A percentile compares a stretch with the other conserved stretches of the same genome.
These are phyloP conservation scores for Talaromyces nanjingensis DNA, from an alignment of 495 filamentous ascomycete genomes.

Conservation along the genomic window DNA sequence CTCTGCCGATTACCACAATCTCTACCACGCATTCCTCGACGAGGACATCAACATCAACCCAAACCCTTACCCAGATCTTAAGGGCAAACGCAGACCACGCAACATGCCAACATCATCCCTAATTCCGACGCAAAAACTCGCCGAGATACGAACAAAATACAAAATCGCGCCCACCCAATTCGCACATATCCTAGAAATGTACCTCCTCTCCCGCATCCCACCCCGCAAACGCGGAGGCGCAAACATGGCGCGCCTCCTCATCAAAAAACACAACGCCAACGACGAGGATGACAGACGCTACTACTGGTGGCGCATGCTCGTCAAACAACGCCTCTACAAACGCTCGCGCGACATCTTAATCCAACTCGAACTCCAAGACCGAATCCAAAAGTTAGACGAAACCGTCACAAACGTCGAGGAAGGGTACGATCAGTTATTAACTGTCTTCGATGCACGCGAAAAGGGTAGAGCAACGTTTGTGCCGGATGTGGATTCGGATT, in stretches of 20 bases:
- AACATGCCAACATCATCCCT: conserved; percentile 56
- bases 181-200: conserved; percentile 77
- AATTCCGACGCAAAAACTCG: conserved; percentile 49
- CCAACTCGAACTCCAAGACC: conserved; percentile 69
- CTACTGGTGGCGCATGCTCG: conserved; percentile 74
- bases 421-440: conserved; percentile 68
- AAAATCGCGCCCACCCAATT: conserved; percentile 91
- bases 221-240: conserved; percentile 48
- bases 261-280: conserved; percentile 45
- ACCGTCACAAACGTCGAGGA: conserved; percentile 70
- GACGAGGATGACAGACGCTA: conserved; percentile 57
- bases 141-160: conserved; percentile 52
- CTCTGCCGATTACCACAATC: conserved; percentile 65
- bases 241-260: conserved; percentile 43
- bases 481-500: conserved; percentile 5
- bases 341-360: conserved; percentile 70
- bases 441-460: conserved; percentile 38
- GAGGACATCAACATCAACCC: conserved; percentile 38
- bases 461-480: conserved; percentile 12
- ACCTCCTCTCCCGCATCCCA: conserved; percentile 71
- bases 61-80: conserved; percentile 25
- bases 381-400: conserved; percentile 75
- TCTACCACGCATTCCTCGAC: conserved; percentile 42
- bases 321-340: conserved; percentile 74
- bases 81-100: conserved; percentile 29